Evolutionary conservation across 257 asterid genomes (phyloP), one percentile per base, ranked within the genome.

Genomic region (Perilla frutescens): DNA sequence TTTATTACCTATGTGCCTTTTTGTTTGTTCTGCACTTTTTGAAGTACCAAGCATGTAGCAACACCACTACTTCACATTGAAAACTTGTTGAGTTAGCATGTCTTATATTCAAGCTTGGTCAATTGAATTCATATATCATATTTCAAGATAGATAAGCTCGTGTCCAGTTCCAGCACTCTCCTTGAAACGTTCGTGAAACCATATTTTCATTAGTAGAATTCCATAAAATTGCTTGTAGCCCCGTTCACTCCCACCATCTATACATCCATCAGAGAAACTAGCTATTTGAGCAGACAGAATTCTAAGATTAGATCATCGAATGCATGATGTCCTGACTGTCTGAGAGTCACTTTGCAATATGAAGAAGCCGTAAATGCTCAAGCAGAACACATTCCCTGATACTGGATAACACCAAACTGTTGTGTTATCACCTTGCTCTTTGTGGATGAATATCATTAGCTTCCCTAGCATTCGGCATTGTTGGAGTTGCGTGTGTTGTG

Each of bases 51-150:
- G 41, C 66, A 12, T 5, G 74, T 57, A 48, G 14, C 68, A 62
- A 53, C 36, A 61, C 51, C 55, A 69, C 80, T 12, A 0, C 49
- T 55, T n/a, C 58, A 51, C 54, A n/a, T 32, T 1, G 37, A 59
- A 47, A 36, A 37, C 71, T 47, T 47, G 20, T 48, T 47, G 59
- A 45, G 59, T 41, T 31, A 29, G 32, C 7, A 10, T 3, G 8
- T 44, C 8, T 6, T 44, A 0, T 41, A 34, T 34, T 34, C 37
- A 34, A 34, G 4, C 37, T 34, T 34, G 37, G 3, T 34, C 37
- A 1, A 34, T 34, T 34, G 3, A 34, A 2, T 34, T 34, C 37
- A 34, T 34, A 4, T 4, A 34, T 1, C 37, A 34, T 34, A 2
- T 34, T 34, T 34, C 37, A 34, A 34, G 37, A 34, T 34, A 34